Conservation (phyloP, 306 rosid genomes). For the Cucurbita maxima region DNA sequence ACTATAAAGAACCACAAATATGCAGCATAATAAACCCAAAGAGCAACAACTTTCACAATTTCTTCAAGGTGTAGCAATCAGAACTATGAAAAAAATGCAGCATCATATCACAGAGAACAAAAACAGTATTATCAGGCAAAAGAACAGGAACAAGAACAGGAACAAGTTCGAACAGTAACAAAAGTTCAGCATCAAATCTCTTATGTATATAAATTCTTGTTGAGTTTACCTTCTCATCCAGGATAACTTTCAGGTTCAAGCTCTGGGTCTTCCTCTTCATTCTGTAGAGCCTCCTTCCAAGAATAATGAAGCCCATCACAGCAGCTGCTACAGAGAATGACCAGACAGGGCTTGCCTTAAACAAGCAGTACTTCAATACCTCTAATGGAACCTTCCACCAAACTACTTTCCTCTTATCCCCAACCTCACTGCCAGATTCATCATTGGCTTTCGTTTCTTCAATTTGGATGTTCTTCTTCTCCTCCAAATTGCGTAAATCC, state of each 20-base stretch:
- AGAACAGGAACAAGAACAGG: not conserved
- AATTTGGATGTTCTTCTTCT: constrained; percentile 5
- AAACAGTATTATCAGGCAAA: not conserved
- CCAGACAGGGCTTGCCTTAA: constrained; percentile 63
- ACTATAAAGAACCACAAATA: not conserved
- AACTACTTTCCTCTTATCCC: constrained; percentile 25
- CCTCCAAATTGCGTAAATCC: constrained; percentile 15
- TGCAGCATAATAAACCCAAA: not conserved
- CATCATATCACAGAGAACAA: not conserved
- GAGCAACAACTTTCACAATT: not conserved
- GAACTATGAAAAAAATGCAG: not conserved
- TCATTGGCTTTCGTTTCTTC: constrained; percentile 18
- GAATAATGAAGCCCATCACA: constrained; percentile 47
- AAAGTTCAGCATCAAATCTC: not conserved
- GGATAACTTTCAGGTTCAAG: constrained; percentile 67
- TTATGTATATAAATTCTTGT: not conserved
- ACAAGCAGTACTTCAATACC: constrained; percentile 56
- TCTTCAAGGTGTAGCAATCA: not conserved
- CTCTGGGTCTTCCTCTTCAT: constrained; percentile 65
- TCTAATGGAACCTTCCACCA: constrained; percentile 97
- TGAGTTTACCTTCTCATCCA: constrained; percentile 68
- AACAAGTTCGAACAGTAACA: not conserved
- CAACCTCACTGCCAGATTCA: constrained; percentile 14
- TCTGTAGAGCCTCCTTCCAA: constrained; percentile 57
- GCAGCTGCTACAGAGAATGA: constrained; percentile 75